Evolutionary conservation across 2,329 filamentous ascomycete genomes (phyloP).

Genomic region (Epichloe bromicola): DNA sequence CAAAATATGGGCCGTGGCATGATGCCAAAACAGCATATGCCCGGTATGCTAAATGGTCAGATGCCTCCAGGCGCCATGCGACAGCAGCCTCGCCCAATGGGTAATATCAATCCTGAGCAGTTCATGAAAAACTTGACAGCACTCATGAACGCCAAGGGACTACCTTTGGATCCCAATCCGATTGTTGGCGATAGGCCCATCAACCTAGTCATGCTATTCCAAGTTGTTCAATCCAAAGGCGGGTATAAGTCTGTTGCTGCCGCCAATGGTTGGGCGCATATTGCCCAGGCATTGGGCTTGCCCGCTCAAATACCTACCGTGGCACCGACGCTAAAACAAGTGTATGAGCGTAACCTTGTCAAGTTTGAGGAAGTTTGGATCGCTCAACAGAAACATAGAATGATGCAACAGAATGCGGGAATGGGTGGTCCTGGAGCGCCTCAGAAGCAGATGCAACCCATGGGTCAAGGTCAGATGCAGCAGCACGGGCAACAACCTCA

Average conservation of each 20-base stretch:
- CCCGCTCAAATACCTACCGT: conserved; percentile 53
- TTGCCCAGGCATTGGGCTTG: conserved; percentile 54
- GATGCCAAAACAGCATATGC: conserved; percentile 39
- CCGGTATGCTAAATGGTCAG: conserved; percentile 41
- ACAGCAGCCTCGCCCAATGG: conserved; percentile 32
- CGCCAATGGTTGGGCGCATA: conserved; percentile 57
- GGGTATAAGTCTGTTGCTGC: conserved; percentile 64
- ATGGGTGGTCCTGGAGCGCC: conserved; percentile 10
- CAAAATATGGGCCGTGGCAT: conserved; percentile 33
- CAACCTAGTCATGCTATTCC: conserved; percentile 65
- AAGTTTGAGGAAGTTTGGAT: conserved; percentile 63
- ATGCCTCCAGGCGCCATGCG: conserved; percentile 36
- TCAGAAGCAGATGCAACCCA: conserved; percentile 27
- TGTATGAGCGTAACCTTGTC: conserved; percentile 64
- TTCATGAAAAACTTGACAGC: conserved; percentile 64
- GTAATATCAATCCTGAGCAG: conserved; percentile 44
- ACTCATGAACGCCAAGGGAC: conserved; percentile 64
- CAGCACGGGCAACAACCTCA: conserved; percentile 20
- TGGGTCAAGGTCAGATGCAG: conserved; percentile 19
- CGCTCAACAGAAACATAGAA: conserved; percentile 39
- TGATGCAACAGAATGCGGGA: conserved; percentile 31
- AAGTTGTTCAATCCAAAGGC: conserved; percentile 58
- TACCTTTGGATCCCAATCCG: conserved; percentile 64
- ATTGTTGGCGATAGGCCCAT: conserved; percentile 60
- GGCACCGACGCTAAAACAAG: conserved; percentile 52